These are phyloP conservation scores for Tardiomyces depauwii DNA, from an alignment of 1,139 yeast genomes.

Conservation along the genomic window DNA sequence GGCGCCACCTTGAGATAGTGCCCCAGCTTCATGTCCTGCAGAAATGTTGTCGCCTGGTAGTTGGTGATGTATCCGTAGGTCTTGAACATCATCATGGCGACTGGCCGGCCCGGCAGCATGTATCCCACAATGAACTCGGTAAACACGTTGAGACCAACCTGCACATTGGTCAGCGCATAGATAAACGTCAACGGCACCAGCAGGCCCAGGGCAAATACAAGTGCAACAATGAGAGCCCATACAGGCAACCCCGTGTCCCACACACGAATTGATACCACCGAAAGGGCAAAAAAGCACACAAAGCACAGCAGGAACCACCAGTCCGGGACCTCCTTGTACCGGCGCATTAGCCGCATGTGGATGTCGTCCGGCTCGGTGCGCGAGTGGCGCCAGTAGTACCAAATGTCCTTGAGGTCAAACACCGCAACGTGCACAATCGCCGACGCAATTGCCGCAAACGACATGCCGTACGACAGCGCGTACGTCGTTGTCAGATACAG, in stretches of 20 bases:
- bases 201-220: constrained; percentile 39
- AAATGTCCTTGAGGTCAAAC: constrained; percentile 46
- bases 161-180: constrained; percentile 43
- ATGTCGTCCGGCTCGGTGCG: constrained; percentile 43
- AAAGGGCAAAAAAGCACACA: constrained; percentile 36
- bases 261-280: constrained; percentile 36
- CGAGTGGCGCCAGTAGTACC: constrained; percentile 33
- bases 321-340: constrained; percentile 50
- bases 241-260: constrained; percentile 34
- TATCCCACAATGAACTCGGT: constrained; percentile 56
- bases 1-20: constrained; percentile 57
- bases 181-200: constrained; percentile 46
- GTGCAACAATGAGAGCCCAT: constrained; percentile 46
- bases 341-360: constrained; percentile 50
- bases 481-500: constrained; percentile 54
- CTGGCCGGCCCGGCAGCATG: constrained; percentile 49
- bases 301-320: constrained; percentile 53
- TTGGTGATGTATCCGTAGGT: constrained; percentile 50
- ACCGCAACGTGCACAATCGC: constrained; percentile 42
- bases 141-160: constrained; percentile 47
- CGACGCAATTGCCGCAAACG: constrained; percentile 54
- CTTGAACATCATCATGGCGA: constrained; percentile 51
- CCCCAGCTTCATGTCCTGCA: constrained; percentile 49
- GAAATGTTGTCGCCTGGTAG: constrained; percentile 44
- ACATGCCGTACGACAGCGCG: constrained; percentile 49